Base-by-base conservation (phyloP, 306 rosid genomes). In the Rubus idaeus region DNA sequence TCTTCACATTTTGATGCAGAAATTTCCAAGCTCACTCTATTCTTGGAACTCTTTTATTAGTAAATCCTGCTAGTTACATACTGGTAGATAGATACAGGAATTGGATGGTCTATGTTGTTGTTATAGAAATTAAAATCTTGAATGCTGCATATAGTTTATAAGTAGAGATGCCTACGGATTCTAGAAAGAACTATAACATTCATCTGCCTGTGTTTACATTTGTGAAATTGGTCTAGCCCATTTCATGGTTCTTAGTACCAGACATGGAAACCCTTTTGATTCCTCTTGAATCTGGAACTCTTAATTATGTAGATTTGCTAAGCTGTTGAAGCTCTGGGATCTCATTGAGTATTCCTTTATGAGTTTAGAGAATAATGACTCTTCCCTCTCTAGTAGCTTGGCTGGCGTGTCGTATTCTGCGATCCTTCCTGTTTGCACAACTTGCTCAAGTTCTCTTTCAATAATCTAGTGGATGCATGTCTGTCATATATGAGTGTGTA, bases 311-410 rank as follows among this genome's bases (percentile, higher is more conserved):
- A 77, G 83, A 76, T 78, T 77, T 69, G 93, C 86, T 58, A 88
- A 60, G 79, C 5, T 89, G 86, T 79, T 92, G 90, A 94, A 90
- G 77, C 83, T 79, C 52, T 88, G 90, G 55, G 98, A 90, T 86
- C 98, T 88, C 61, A 81, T 69, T 9, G 96, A 92, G 86, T 92
- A 94, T 82, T 90, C 98, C 81, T 71, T 89, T 71, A 92, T 91
- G 39, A 94, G 95, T 75, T 90, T 92, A 47, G 87, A 92, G 84
- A 94, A 94, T 84, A 89, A 94, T 6, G 98, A 94, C 75, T 92
- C 95, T 61, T 89, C 93, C 74, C 90, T 88, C 85, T 89, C 90
- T 63, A 94, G 95, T 81, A 92, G 87, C 84, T 80, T 89, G 53
- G 84, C 79, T 50, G 98, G 98, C 2, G 93, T 78, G 87, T 92